Evolutionary conservation across 1,284 basidiomycete species (phyloP).

Genomic region (Blastosporella zonata): DNA sequence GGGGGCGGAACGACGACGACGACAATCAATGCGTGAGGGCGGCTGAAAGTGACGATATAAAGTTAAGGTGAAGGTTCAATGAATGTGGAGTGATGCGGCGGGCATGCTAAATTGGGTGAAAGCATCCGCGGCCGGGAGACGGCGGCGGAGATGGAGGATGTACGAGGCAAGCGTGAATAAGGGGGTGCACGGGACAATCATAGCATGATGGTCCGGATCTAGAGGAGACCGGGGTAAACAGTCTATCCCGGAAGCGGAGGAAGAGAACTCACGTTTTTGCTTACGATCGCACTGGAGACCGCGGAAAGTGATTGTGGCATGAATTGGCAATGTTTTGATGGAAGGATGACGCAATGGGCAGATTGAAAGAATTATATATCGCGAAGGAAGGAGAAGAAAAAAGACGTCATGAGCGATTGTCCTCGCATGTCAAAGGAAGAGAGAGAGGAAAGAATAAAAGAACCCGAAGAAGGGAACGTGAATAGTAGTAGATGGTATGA

Average conservation of each 20-base stretch:
- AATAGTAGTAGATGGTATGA: slow-evolving; percentile 14
- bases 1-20: too few species aligned
- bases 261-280: slow-evolving; percentile 61
- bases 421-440: slow-evolving; percentile 21
- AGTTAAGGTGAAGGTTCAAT: too few species aligned
- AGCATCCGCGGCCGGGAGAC: too few species aligned
- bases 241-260: background rate
- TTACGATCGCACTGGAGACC: slow-evolving; percentile 54
- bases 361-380: slow-evolving; percentile 4
- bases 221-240: slow-evolving; percentile 1
- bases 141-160: background rate
- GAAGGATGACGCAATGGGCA: background rate
- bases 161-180: background rate
- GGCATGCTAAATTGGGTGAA: too few species aligned
- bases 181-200: slow-evolving; percentile 2
- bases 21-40: too few species aligned
- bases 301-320: background rate
- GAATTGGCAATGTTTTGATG: background rate
- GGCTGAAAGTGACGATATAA: too few species aligned
- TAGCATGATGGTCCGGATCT: slow-evolving; percentile 22
- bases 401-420: slow-evolving; percentile 18
- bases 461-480: slow-evolving; percentile 14
- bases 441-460: slow-evolving; percentile 11
- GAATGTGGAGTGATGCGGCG: too few species aligned
- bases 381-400: slow-evolving; percentile 12